These are phyloP conservation scores for Yamadazyma jaroonii DNA, from an alignment of 1,139 yeast genomes.

Conservation along the genomic window DNA sequence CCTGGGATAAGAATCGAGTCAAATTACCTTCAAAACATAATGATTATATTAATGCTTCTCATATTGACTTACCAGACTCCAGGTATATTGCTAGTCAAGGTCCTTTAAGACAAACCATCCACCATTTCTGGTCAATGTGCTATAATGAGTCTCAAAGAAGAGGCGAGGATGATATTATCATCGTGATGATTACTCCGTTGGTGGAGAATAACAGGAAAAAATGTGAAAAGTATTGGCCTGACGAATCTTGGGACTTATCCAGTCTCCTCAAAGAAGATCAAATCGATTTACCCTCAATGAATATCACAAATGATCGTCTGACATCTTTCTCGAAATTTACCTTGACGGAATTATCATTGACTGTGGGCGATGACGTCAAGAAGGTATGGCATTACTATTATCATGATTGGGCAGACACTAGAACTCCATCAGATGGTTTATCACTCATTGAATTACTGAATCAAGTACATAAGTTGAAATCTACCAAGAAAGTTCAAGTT, in stretches of 20 bases:
- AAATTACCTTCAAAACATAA: constrained; percentile 28
- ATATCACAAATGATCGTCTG: constrained; percentile 19
- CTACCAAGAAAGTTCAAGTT: constrained; percentile 13
- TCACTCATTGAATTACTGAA: constrained; percentile 35
- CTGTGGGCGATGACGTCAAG: constrained; percentile 23
- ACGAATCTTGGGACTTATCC: constrained; percentile 21
- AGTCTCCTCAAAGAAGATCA: constrained; percentile 19
- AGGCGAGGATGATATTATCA: constrained; percentile 43
- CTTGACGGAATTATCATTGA: constrained; percentile 28
- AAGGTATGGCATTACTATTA: constrained; percentile 53
- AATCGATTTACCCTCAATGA: constrained; percentile 22
- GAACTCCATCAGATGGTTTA: constrained; percentile 40
- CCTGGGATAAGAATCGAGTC: constrained; percentile 40
- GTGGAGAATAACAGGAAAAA: constrained; percentile 58
- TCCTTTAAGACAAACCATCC: constrained; percentile 60
- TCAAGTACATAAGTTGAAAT: constrained; percentile 18
- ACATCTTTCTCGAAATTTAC: constrained; percentile 18
- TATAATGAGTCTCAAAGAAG: constrained; percentile 41
- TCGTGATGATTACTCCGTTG: constrained; percentile 88
- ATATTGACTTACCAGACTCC: constrained; percentile 19
- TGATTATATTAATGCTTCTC: constrained; percentile 46
- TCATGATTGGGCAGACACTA: constrained; percentile 57
- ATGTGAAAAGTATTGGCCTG: constrained; percentile 79
- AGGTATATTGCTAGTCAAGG: constrained; percentile 50
- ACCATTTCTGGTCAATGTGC: constrained; percentile 88